Evolutionary conservation across 192 early-diverging fungal genomes (phyloP).

Genomic region (Coemansia erecta): DNA sequence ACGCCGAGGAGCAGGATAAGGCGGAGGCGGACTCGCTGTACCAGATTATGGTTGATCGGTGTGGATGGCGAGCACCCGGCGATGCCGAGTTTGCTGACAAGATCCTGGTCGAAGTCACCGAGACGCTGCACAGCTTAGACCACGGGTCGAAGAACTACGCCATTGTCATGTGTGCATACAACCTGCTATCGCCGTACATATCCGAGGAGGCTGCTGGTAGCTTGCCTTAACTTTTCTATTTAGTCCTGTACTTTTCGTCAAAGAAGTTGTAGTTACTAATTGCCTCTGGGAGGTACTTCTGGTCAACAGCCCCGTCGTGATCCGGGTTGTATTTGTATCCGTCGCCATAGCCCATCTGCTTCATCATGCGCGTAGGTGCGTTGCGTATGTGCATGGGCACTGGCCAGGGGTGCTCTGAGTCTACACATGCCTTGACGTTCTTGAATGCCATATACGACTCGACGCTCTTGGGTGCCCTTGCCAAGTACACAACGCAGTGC

Average conservation of each 20-base stretch:
- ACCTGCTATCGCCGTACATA: conserved; percentile 37
- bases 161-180: conserved; percentile 42
- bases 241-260: conserved; percentile 13
- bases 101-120: conserved; percentile 33
- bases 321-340: conserved; percentile 87
- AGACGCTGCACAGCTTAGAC: conserved; percentile 16
- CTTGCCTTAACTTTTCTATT: not conserved
- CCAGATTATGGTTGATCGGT: conserved; percentile 40
- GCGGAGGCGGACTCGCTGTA: conserved; percentile 43
- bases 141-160: conserved; percentile 21
- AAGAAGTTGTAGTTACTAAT: conserved; percentile 63
- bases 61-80: conserved; percentile 39
- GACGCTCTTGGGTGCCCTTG: conserved; percentile 79
- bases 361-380: conserved; percentile 78
- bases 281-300: conserved; percentile 75
- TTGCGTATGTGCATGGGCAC: conserved; percentile 85
- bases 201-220: not conserved
- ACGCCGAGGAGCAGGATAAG: conserved; percentile 32
- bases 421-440: conserved; percentile 61
- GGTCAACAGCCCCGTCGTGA: conserved; percentile 67
- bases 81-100: conserved; percentile 51
- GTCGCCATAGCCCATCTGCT: conserved; percentile 74
- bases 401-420: conserved; percentile 64
- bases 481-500: conserved; percentile 74
- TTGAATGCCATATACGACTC: conserved; percentile 77